phyloP scores from a whole-genome alignment of 2,329 filamentous ascomycete species.

The Microthyrium microscopicum region DNA sequence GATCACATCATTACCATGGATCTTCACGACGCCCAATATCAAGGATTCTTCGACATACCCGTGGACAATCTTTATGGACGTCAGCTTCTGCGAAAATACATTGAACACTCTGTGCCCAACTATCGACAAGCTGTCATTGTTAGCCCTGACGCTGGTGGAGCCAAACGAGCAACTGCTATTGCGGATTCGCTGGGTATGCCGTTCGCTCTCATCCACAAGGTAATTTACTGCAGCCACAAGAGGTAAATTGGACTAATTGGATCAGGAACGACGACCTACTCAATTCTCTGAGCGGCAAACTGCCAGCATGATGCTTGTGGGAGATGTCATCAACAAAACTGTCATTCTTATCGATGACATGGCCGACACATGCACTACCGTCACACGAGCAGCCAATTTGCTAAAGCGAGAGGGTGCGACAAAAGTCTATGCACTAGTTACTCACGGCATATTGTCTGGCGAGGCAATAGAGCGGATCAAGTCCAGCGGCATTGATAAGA shows the following conservation, averaged over 20 bases:
- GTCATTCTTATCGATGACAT: slow-evolving; percentile 97
- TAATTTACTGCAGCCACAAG: slow-evolving; percentile 78
- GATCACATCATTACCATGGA: slow-evolving; percentile 95
- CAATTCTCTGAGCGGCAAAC: slow-evolving; percentile 69
- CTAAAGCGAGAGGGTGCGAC: slow-evolving; percentile 74
- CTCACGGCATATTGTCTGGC: slow-evolving; percentile 79
- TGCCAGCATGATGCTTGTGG: slow-evolving; percentile 85
- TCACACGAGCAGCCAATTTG: slow-evolving; percentile 75
- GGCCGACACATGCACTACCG: slow-evolving; percentile 87
- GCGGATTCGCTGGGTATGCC: slow-evolving; percentile 79
- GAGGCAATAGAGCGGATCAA: slow-evolving; percentile 79
- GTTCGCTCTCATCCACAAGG: slow-evolving; percentile 94
- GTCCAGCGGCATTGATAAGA: slow-evolving; percentile 53
- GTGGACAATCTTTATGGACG: slow-evolving; percentile 81
- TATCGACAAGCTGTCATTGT: slow-evolving; percentile 82
- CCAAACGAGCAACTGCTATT: slow-evolving; percentile 83
- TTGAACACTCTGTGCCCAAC: slow-evolving; percentile 68
- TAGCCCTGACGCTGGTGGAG: slow-evolving; percentile 84
- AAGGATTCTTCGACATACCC: slow-evolving; percentile 84
- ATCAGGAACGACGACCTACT: slow-evolving; percentile 82
- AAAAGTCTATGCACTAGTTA: slow-evolving; percentile 87
- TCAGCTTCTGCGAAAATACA: slow-evolving; percentile 82
- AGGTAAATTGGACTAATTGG: no score
- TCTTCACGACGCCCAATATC: slow-evolving; percentile 81
- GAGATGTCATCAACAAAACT: slow-evolving; percentile 77